These are phyloP conservation scores for Amauroascus verrucosus DNA, from an alignment of 2,329 filamentous ascomycete species.

Conservation along the genomic window DNA sequence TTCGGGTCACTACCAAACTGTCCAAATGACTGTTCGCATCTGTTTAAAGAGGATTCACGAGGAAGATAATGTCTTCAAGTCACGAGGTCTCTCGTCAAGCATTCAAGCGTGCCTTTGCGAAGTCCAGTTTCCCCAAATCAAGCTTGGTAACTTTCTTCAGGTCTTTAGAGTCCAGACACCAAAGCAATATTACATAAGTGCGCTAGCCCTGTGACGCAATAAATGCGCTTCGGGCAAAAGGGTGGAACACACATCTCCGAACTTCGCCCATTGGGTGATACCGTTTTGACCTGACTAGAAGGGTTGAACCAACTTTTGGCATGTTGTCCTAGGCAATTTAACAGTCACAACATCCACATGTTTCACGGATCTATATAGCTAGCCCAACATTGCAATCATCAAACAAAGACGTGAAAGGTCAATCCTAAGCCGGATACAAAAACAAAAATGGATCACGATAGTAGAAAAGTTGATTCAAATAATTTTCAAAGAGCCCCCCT, in stretches of 20 bases:
- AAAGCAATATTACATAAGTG: background rate
- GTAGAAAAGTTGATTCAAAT: background rate
- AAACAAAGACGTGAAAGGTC: background rate
- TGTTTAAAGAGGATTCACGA: background rate
- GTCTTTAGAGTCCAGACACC: background rate
- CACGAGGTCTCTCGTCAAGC: background rate
- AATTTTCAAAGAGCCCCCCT: background rate
- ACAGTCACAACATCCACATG: background rate
- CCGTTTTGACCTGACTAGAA: background rate
- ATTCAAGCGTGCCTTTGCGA: background rate
- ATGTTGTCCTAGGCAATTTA: background rate
- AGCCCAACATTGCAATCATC: slow-evolving; percentile 3
- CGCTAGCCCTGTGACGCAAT: background rate
- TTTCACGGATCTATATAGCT: slow-evolving; percentile 7
- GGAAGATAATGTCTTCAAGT: too few relatives aligned
- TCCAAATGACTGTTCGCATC: too few relatives aligned
- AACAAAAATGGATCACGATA: background rate
- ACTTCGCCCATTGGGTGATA: background rate
- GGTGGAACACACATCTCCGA: too few relatives aligned
- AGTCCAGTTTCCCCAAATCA: background rate
- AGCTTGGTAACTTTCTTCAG: background rate
- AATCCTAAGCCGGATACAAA: background rate
- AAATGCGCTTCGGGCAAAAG: too few relatives aligned
- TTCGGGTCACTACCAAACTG: too few relatives aligned
- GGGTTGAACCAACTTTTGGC: background rate